Conservation (phyloP, 805 yeast genomes). For the Ogataea nitratoaversa region DNA sequence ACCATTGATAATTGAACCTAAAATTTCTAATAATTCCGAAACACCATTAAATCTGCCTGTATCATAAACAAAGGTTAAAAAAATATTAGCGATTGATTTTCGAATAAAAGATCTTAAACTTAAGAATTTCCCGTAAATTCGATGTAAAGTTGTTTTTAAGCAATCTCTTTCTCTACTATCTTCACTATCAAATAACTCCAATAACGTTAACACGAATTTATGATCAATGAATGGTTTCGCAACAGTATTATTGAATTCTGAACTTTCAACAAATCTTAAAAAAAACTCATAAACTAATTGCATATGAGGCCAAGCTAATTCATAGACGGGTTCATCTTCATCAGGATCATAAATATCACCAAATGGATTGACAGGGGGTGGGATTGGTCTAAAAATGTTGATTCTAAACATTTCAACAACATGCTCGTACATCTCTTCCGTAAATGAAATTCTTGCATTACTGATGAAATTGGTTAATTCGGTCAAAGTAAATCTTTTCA, state of each 20-base stretch:
- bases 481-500: constrained; percentile 79
- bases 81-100: constrained; percentile 86
- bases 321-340: constrained; percentile 96
- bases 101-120: constrained; percentile 87
- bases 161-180: constrained; percentile 96
- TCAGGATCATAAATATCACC: constrained; percentile 98
- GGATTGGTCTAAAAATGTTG: constrained; percentile 91
- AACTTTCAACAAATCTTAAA: constrained; percentile 85
- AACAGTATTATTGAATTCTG: constrained; percentile 87
- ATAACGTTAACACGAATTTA: constrained; percentile 70
- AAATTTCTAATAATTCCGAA: constrained; percentile 88
- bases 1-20: constrained; percentile 95
- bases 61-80: constrained; percentile 89
- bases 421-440: constrained; percentile 85
- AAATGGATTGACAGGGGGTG: constrained; percentile 96
- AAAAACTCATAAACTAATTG: constrained; percentile 93
- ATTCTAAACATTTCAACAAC: constrained; percentile 86
- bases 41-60: constrained; percentile 95
- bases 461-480: constrained; percentile 87
- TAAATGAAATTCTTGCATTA: constrained; percentile 74
- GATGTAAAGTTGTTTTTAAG: constrained; percentile 88
- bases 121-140: constrained; percentile 93
- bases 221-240: constrained; percentile 96
- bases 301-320: constrained; percentile 99
- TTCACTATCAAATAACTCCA: constrained; percentile 92